phyloP scores from a whole-genome alignment of 2,329 filamentous ascomycete genomes.

The Venturiaceae sp. region DNA sequence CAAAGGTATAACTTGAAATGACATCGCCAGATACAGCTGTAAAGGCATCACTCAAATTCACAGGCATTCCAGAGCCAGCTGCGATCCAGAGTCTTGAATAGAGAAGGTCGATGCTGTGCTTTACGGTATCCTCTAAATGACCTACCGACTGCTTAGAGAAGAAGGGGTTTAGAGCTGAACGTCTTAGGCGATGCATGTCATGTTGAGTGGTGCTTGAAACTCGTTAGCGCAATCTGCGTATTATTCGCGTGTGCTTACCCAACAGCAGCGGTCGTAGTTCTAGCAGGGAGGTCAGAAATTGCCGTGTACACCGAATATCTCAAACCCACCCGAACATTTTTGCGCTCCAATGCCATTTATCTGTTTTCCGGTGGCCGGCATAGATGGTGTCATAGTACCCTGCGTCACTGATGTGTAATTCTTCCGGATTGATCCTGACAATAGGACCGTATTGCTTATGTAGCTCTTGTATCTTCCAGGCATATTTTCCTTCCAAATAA shows the following conservation, averaged over 20 bases:
- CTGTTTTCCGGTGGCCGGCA: slow-evolving; percentile 13
- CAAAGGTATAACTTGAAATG: slow-evolving; percentile 15
- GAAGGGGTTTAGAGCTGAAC: slow-evolving; percentile 23
- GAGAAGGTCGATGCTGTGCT: slow-evolving; percentile 7
- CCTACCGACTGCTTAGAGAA: slow-evolving; percentile 20
- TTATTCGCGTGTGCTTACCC: neutral
- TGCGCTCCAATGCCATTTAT: slow-evolving; percentile 13
- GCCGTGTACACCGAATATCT: neutral
- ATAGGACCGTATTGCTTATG: slow-evolving; percentile 12
- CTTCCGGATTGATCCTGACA: slow-evolving; percentile 17
- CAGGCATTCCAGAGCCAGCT: neutral
- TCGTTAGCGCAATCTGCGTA: neutral
- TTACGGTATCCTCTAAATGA: slow-evolving; percentile 15
- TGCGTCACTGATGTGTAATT: slow-evolving; percentile 13
- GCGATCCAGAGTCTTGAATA: neutral
- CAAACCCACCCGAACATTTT: slow-evolving; percentile 8
- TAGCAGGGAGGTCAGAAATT: neutral
- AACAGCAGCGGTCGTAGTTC: slow-evolving; percentile 3
- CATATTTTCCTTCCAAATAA: slow-evolving; percentile 8
- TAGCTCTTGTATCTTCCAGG: slow-evolving; percentile 6
- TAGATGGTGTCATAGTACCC: slow-evolving; percentile 20
- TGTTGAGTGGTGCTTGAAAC: slow-evolving; percentile 14
- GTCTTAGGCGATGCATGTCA: slow-evolving; percentile 22
- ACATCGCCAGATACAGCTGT: slow-evolving; percentile 13
- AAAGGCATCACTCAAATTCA: slow-evolving; percentile 10